Conservation (phyloP, 306 rosid genomes). For the Sechiopsis laciniata region DNA sequence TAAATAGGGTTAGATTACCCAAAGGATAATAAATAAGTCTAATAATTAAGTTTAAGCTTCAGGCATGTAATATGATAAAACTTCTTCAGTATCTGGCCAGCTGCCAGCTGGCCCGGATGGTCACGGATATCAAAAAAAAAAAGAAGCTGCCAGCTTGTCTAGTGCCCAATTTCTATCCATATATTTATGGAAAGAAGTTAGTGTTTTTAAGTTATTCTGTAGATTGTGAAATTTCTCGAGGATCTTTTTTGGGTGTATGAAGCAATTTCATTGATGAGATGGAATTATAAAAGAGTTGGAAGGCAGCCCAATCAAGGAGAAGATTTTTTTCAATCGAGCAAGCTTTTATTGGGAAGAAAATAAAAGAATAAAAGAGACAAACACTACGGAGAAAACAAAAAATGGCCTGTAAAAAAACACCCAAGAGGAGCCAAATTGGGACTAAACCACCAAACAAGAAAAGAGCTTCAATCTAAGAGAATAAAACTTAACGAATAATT, state of each 20-base stretch:
- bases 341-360: background rate
- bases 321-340: background rate
- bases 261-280: background rate
- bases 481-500: background rate
- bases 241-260: background rate
- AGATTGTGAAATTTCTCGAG: background rate
- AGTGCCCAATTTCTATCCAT: background rate
- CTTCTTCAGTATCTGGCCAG: background rate
- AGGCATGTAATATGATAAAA: background rate
- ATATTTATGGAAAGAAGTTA: background rate
- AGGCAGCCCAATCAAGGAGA: background rate
- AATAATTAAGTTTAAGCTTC: slow-evolving; percentile 1
- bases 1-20: background rate
- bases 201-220: background rate
- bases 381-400: background rate
- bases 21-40: background rate
- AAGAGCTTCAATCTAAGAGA: background rate
- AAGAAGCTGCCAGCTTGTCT: background rate
- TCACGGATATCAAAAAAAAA: too few species aligned
- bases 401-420: background rate
- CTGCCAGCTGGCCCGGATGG: background rate
- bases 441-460: background rate
- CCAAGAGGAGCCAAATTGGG: background rate
- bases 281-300: background rate
- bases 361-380: background rate